phyloP scores from a whole-genome alignment of 2,329 filamentous ascomycete genomes.

The Ambrosiella xylebori region DNA sequence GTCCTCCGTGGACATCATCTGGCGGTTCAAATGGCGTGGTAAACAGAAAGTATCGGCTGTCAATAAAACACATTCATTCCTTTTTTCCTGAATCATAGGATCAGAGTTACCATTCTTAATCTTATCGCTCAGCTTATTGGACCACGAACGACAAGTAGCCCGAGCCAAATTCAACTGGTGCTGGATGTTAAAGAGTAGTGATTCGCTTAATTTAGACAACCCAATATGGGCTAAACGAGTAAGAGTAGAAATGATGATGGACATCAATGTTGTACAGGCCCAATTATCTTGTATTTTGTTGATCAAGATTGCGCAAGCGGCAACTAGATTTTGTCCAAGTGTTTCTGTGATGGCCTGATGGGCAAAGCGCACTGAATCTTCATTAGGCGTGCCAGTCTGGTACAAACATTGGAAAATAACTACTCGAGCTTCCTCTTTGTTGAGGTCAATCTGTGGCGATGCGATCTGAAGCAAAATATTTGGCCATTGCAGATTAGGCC shows the following conservation, averaged over 20 bases:
- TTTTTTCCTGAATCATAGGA: not conserved
- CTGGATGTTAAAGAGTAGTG: too few species aligned
- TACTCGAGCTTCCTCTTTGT: slow-evolving; percentile 28
- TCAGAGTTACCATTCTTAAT: not conserved
- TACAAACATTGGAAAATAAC: slow-evolving; percentile 32
- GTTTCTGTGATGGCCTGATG: slow-evolving; percentile 17
- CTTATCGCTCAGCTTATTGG: not conserved
- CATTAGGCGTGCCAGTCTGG: slow-evolving; percentile 26
- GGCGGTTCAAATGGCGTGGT: not conserved
- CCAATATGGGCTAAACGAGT: slow-evolving; percentile 22
- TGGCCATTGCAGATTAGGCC: slow-evolving; percentile 33
- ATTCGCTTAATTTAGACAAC: not conserved
- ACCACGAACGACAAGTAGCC: not conserved
- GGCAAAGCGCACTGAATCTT: not conserved
- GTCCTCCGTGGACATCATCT: not conserved
- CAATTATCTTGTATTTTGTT: slow-evolving; percentile 30
- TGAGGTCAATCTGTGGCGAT: slow-evolving; percentile 31
- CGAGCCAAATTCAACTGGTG: not conserved
- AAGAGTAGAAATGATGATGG: slow-evolving; percentile 24
- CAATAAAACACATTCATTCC: not conserved
- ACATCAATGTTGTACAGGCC: slow-evolving; percentile 27
- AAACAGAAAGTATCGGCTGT: not conserved
- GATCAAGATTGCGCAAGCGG: slow-evolving; percentile 18
- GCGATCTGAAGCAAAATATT: slow-evolving; percentile 37
- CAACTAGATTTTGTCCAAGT: slow-evolving; percentile 21